Evolutionary conservation across 768 basidiomycete genomes (phyloP), one percentile per base, ranked within the genome.

Genomic region (Pulveroboletus sp.): DNA sequence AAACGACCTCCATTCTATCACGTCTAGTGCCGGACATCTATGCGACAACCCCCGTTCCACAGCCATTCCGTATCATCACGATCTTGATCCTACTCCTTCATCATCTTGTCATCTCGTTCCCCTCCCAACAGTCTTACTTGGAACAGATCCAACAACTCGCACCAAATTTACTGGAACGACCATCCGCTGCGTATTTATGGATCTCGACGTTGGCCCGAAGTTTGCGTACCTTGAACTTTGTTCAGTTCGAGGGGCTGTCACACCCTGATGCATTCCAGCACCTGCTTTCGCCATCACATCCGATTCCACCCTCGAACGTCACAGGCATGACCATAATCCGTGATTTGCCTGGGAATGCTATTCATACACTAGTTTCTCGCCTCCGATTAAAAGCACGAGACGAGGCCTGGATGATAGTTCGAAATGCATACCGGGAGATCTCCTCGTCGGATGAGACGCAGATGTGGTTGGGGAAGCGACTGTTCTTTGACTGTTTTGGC

Each of bases 351-450:
- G 48, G 62, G n/a, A 65, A 67, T 40, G 80, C 84, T 9, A 44
- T 85, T 5, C 63, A 60, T 24, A 58, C 57, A 14, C 69, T 82
- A 1, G 59, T 83, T 10, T 72, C 76, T 19, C 65, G 66, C 5
- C 60, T 88, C 30, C 76, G 81, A 14, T 60, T 50, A 3, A 82
- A 78, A 63, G 73, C 73, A 6, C 73, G 82, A 27, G 71, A 73
- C 17, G 76, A 69, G n/a, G 68, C 79, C 2, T 89, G 86, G 86
- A 60, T 42, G 0, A 65, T 85, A 14, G 57, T 89, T 37, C 79
- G 84, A 26, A 70, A 75, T 19, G 79, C 79, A 0, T 88, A 89
- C 62, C 73, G 83, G 38, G 86, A 88, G 58, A 47, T 87, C 16
- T 62, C 68, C 20, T 64, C 67, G 1, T 60, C 68, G 7, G 63